Evolutionary conservation across 257 asterid species (phyloP), one percentile per base, ranked within the genome.

Genomic region (Coffea eugenioides): DNA sequence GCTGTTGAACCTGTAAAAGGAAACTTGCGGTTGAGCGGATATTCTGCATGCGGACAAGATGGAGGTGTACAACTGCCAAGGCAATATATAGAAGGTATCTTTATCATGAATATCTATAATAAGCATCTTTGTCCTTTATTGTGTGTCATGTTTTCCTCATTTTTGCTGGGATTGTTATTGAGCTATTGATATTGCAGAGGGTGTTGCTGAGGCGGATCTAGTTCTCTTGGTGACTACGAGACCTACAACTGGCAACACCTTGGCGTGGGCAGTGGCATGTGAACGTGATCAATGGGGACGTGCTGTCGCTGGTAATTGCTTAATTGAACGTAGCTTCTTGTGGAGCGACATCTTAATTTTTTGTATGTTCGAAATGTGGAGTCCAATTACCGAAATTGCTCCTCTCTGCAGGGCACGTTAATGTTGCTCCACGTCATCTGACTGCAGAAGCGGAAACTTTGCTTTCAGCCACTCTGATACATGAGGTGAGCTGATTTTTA

Each of bases 211-310:
- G 84, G 97, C 98, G 49, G 98, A 94, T 91, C 87, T 94, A 76
- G 97, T 94, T 87, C 98, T 94, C 80, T 83, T 94, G 91, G 98
- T 94, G 72, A 94, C 98, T 56, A 94, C 98, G 36, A 89, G 98
- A 85, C 97, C 98, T 66, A 94, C 98, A 43, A 94, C 98, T 18
- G 98, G 98, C 69, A 92, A 91, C 83, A 94, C 98, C 71, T 90
- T 94, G 61, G 98, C 98, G 21, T 94, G 98, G 98, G 98, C 98
- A 8, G 98, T 94, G 81, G 97, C 98, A n/a, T 94, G 98, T 64
- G 98, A 94, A 84, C 97, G 98, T 79, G 98, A 94, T 86, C 98
- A 94, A 83, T 94, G 98, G 98, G 98, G 98, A 62, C 98, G 98
- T 80, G 98, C 98, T 76, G 92, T 94, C 72, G 98, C 98, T 73